These are phyloP conservation scores for Fusarium sp. DNA, from an alignment of 2,329 filamentous ascomycete genomes.

Conservation along the genomic window DNA sequence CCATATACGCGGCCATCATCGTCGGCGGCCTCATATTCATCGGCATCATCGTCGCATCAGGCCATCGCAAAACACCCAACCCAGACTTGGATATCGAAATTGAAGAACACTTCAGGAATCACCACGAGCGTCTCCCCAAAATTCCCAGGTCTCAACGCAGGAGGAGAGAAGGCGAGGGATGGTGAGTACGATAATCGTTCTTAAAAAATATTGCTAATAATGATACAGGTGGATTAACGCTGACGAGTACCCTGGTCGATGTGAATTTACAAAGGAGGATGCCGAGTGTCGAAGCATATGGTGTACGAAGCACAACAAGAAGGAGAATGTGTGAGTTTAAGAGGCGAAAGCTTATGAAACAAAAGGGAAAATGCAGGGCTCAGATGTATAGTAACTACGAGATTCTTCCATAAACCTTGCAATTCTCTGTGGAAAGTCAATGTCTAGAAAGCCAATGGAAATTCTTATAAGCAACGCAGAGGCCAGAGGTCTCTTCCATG, in stretches of 20 bases:
- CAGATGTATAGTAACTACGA: background rate
- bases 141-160: background rate
- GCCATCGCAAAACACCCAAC: background rate
- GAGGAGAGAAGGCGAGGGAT: background rate
- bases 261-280: background rate
- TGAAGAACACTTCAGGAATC: background rate
- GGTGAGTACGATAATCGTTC: accelerated
- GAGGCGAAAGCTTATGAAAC: background rate
- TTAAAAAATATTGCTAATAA: accelerated
- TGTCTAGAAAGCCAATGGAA: background rate
- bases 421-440: background rate
- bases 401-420: background rate
- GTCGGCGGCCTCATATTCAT: background rate
- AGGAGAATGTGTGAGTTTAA: background rate
- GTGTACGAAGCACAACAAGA: background rate
- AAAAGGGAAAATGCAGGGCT: background rate
- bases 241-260: background rate
- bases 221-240: background rate
- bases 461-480: background rate
- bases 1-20: background rate
- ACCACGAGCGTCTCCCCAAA: background rate
- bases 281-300: background rate
- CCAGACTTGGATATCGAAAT: background rate
- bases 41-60: background rate
- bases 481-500: background rate